phyloP scores from a whole-genome alignment of 2,329 filamentous ascomycete genomes.

The Waltergamsia citrina region DNA sequence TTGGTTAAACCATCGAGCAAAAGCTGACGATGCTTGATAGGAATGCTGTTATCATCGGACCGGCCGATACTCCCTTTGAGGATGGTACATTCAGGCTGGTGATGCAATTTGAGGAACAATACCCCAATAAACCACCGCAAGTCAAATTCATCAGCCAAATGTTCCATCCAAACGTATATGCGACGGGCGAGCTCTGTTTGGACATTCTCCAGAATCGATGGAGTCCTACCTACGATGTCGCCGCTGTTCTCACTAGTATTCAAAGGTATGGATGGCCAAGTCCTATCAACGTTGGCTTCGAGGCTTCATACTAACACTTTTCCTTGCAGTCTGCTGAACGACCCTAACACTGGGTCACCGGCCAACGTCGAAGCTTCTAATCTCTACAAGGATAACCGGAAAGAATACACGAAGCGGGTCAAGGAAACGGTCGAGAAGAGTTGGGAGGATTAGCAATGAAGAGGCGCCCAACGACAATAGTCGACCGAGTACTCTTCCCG shows the following conservation, averaged over 20 bases:
- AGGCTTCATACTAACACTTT: background rate
- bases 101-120: conserved; percentile 99
- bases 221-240: conserved; percentile 98
- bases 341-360: conserved; percentile 96
- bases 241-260: conserved; percentile 92
- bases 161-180: conserved; percentile 99
- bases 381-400: conserved; percentile 94
- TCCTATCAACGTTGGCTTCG: background rate
- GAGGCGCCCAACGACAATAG: too few species aligned
- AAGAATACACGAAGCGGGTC: conserved; percentile 92
- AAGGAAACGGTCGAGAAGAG: conserved; percentile 98
- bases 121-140: conserved; percentile 93
- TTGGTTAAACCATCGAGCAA: background rate
- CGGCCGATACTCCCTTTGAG: conserved; percentile 94
- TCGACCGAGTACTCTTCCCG: too few species aligned
- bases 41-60: conserved; percentile 98
- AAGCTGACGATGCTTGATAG: conserved; percentile 32
- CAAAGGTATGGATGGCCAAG: conserved; percentile 83
- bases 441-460: conserved; percentile 89
- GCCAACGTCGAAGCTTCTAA: conserved; percentile 98
- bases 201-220: conserved; percentile 97
- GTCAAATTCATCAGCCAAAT: conserved; percentile 99
- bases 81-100: conserved; percentile 96
- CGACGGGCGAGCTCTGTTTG: conserved; percentile 88
- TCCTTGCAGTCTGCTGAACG: conserved; percentile 70